Base-by-base conservation (phyloP, 257 asterid species). In the Galeopsis tetrahit region DNA sequence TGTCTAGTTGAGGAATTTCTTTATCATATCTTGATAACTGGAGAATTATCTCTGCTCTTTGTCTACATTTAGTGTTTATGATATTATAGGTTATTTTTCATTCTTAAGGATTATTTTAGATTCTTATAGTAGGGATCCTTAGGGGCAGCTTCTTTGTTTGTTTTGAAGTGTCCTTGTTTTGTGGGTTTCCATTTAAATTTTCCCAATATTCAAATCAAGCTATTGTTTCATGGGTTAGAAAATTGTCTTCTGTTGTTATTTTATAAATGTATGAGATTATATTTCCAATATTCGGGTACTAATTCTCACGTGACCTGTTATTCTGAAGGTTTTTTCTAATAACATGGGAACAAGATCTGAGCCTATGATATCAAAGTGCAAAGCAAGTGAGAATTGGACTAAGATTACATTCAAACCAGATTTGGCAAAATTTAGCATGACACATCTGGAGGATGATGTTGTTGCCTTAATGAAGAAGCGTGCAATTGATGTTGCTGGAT, bases 401-500 rank as follows among this genome's bases (percentile, higher is more conserved):
- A 92, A 82, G 83, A 91, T 95, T 62, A 81, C 96, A 5, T 95
- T 87, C 83, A 95, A 88, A 87, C 98, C 99, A 49, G 99, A 95
- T 81, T 75, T 95, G 79, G 79, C 88, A 4, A 95, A 95, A 78
- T 95, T 95, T 72, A 82, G 84, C 88, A 90, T 95, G 99, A 81
- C 84, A 68, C 81, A 81, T 68, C 82, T 95, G 69, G 99, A 95
- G 82, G 93, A 90, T 53, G 99, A 95, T 82, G 98, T 87, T 36
- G 96, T 95, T 78, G 89, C 96, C 5, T 69, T 95, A 81, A 95
- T 95, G 99, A 92, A 84, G 77, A 95, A 95, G 85, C 88, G 99
- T 48, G 99, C 85, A 65, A 82, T 95, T 28, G 99, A 95, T 74
- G 38, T 95, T 72, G 97, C 96, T 1, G 99, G 99, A 35, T 90